Conservation (phyloP, 2,329 filamentous ascomycete species). For the Orbilia oligospora region DNA sequence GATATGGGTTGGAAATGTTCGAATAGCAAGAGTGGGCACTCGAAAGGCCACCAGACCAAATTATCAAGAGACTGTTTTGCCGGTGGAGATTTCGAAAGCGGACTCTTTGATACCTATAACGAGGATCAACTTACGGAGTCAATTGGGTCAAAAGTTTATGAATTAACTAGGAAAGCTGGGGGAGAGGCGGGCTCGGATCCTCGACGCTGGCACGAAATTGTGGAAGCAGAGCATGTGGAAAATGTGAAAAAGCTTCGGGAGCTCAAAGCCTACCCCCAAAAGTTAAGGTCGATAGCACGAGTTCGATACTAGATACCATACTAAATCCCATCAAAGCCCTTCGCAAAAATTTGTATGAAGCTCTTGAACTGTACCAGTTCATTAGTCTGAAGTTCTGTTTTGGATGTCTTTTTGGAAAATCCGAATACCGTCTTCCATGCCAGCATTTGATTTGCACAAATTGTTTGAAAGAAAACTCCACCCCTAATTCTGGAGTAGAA, state of each 20-base stretch:
- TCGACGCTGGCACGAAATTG: not conserved
- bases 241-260: not conserved
- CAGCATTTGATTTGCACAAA: not conserved
- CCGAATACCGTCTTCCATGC: conserved; percentile 32
- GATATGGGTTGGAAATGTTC: not conserved
- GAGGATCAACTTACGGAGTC: not conserved
- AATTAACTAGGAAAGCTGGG: not conserved
- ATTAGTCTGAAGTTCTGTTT: conserved; percentile 1
- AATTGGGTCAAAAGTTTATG: not conserved
- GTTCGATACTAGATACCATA: too few species aligned
- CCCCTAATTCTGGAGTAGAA: not conserved
- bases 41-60: conserved; percentile 18
- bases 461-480: conserved; percentile 12
- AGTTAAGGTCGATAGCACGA: too few species aligned
- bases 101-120: not conserved
- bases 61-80: not conserved
- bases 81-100: not conserved
- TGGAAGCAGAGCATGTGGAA: not conserved
- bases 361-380: not conserved
- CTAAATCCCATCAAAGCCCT: too few species aligned
- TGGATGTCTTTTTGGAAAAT: conserved; percentile 7
- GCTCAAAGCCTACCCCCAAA: not conserved
- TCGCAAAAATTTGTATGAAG: too few species aligned
- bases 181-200: not conserved
- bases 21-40: conserved; percentile 21